Percentiles rank a stretch among this genome's conserved stretches.
phyloP scores from a whole-genome alignment of 768 basidiomycete genomes.

The Hemileccinum impolitum region DNA sequence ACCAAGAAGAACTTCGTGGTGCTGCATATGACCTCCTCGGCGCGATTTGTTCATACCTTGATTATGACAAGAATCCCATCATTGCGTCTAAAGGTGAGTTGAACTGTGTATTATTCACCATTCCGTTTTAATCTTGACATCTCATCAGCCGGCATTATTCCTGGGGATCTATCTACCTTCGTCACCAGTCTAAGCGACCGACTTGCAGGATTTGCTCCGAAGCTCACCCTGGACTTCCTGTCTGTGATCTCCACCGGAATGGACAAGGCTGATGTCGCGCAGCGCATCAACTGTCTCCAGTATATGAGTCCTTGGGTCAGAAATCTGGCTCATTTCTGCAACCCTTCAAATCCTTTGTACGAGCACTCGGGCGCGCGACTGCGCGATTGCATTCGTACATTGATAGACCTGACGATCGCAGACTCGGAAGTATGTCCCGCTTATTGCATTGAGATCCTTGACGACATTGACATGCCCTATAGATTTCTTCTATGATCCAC shows the following conservation, averaged over 20 bases:
- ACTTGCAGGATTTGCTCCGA: slow-evolving; percentile 69
- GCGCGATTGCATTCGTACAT: slow-evolving; percentile 74
- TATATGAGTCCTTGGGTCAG: slow-evolving; percentile 89
- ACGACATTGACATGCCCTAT: slow-evolving; percentile 5
- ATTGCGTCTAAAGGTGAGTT: slow-evolving; percentile 64
- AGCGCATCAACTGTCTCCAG: slow-evolving; percentile 70
- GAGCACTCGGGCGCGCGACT: slow-evolving; percentile 72
- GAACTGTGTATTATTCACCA: not conserved
- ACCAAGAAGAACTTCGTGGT: slow-evolving; percentile 72
- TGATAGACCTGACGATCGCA: slow-evolving; percentile 70
- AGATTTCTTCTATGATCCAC: slow-evolving; percentile 68
- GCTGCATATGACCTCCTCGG: slow-evolving; percentile 80
- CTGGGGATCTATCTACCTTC: slow-evolving; percentile 61
- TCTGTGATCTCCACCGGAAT: slow-evolving; percentile 77
- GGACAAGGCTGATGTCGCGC: slow-evolving; percentile 41
- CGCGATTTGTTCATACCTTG: slow-evolving; percentile 72
- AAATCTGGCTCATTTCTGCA: slow-evolving; percentile 69
- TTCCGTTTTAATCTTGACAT: slow-evolving; percentile 2
- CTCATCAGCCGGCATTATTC: slow-evolving; percentile 61
- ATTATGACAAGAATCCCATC: slow-evolving; percentile 69
- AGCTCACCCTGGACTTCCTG: slow-evolving; percentile 84
- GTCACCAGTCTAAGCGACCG: slow-evolving; percentile 66
- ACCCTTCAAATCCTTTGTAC: slow-evolving; percentile 63
- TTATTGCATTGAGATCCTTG: not conserved
- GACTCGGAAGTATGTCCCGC: slow-evolving; percentile 63